Evolutionary conservation across 495 filamentous ascomycete genomes (phyloP), one percentile per base, ranked within the genome.

Genomic region (Penicillium antarcticum): DNA sequence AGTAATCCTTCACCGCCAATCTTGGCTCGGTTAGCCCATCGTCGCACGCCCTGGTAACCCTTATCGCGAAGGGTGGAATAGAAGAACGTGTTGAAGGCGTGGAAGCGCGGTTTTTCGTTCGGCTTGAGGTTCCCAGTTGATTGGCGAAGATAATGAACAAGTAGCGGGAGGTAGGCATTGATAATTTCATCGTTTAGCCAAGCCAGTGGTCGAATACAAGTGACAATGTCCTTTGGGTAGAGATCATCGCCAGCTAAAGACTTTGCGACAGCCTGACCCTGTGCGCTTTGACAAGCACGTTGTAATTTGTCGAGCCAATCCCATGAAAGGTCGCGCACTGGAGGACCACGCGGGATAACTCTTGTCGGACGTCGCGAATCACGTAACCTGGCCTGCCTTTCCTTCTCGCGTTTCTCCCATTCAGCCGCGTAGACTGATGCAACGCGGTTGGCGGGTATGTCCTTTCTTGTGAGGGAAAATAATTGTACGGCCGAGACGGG

Each of bases 151-250:
- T 81, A 78, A 3, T 81, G 74, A 13, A 87, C 77, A 18, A 91
- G 67, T 18, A 82, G 63, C 1, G 73, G 65, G 7, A 94, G 68
- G 19, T 86, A 85, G 2, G 80, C 76, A 52, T 88, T 89, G 58
- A 95, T 85, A 16, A 89, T 78, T 45, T 91, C 86, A 64, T 95
- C 90, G 57, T 95, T 94, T 0, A 96, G 71, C 91, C 91, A 96
- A 0, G 68, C 72, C 8, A 63, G 58, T 2, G 65, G 62, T 4
- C 58, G 65, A 48, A 52, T 86, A 68, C 44, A 92, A 48, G 68
- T 79, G 71, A 18, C 66, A 32, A 95, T 85, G 56, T 92, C 88
- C 43, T 75, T 74, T 4, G 74, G 68, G 16, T 62, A 77, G 8
- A 95, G 64, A 2, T 75, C 66, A 4, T 80, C 77, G 5, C 85